Percentiles rank a stretch among this genome's conserved stretches.
Conservation (phyloP, 345 rosid species). For the Dimocarpus longan region DNA sequence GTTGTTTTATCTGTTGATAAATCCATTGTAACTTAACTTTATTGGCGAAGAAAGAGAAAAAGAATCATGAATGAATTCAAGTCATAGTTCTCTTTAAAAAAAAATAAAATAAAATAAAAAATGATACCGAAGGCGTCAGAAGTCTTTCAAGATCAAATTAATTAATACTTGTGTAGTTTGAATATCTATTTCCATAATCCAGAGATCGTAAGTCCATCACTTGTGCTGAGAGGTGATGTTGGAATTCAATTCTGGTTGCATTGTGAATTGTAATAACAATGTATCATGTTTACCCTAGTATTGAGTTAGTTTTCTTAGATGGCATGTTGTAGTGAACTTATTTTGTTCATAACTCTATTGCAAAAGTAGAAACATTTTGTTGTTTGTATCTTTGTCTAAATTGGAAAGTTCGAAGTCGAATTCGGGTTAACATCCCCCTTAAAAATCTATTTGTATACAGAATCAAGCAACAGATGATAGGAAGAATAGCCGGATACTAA, state of each 20-base stretch:
- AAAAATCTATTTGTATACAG: conserved; percentile 32
- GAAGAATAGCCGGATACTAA: conserved; percentile 37
- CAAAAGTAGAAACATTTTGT: neutral
- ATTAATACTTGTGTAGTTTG: too few species aligned
- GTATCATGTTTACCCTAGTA: neutral
- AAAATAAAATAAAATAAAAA: too few species aligned
- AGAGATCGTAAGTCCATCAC: too few species aligned
- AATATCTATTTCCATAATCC: too few species aligned
- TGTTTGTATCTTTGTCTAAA: neutral
- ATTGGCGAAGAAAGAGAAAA: neutral
- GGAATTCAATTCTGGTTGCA: neutral
- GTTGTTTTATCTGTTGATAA: neutral
- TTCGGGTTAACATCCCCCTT: neutral
- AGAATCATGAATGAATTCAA: neutral
- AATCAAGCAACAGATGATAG: conserved; percentile 53
- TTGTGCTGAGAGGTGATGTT: too few species aligned
- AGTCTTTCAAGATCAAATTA: too few species aligned
- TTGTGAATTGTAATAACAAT: neutral
- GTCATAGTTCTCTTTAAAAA: neutral
- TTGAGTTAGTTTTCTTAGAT: neutral
- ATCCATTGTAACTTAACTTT: neutral
- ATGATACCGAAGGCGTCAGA: too few species aligned
- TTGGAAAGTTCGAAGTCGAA: neutral
- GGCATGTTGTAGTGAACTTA: too few species aligned
- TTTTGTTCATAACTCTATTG: too few species aligned